Base-by-base conservation (phyloP, 2,329 filamentous ascomycete genomes). In the Magnaporthales sp. region DNA sequence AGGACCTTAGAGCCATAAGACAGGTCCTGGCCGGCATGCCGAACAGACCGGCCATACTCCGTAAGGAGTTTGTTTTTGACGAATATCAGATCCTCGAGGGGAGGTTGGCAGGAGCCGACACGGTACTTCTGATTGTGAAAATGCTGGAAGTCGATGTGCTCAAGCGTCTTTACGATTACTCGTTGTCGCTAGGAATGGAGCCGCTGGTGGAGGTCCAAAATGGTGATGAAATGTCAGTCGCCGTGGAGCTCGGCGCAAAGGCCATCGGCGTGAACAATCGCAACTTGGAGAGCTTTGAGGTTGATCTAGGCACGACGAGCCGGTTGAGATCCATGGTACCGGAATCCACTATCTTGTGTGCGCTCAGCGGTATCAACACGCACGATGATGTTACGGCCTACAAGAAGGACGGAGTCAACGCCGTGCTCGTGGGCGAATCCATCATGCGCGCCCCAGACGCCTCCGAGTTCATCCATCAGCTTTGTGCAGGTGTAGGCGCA, bases 81-180 rank as follows among this genome's bases (percentile, higher is more conserved):
- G 93, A 98, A 76, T 99, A 99, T 75, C 95, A 99, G 77, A 98
- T 99, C 66, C 83, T 99, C 7, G 95, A 99, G 78, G 95, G 93
- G 30, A 86, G 96, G 63, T 80, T 99, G 67, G 93, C 94, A 13
- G 95, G 95, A 29, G 79, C 77, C 1, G 78, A 99, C 77, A 97
- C 94, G 0, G 90, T 99, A 22, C 83, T 99, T 29, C 84, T 99
- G 24, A 99, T 99, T 71, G 95, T 99, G 65, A 99, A 99, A 81
- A 99, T 99, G 95, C 86, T 99, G 11, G 90, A 94, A 68, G 80
- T 85, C 29, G 86, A 87, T 30, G 83, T 91, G 4, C 83, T 99
- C 32, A 87, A 88, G 67, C 84, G 86, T 61, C 82, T 99, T 11
- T 99, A 97, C 81, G 84, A 88, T 67, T 99, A 98, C 80, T 97